These are phyloP conservation scores for Calonectria pseudoreteaudii DNA, from an alignment of 2,329 filamentous ascomycete genomes.

Conservation along the genomic window DNA sequence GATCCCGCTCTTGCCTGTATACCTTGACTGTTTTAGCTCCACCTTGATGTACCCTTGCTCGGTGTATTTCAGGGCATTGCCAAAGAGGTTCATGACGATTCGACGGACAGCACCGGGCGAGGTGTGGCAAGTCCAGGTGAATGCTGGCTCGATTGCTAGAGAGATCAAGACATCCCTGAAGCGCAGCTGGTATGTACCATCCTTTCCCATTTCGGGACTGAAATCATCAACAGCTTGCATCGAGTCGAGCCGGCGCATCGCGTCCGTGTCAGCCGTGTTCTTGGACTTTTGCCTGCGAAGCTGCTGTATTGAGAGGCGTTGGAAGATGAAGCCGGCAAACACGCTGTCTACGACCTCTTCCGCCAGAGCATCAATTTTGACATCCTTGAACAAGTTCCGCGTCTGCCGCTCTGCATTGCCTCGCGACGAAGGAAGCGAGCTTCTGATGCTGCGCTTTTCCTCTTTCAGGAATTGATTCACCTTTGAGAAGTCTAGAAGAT, in stretches of 20 bases:
- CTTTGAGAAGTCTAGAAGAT: conserved; percentile 66
- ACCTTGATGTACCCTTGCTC: conserved; percentile 47
- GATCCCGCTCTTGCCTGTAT: background rate
- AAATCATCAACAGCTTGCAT: background rate
- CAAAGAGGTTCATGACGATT: conserved; percentile 72
- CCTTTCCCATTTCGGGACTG: background rate
- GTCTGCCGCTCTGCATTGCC: background rate
- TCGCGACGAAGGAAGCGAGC: background rate
- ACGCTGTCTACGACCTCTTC: conserved; percentile 41
- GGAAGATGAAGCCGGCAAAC: conserved; percentile 35
- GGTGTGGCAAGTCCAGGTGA: conserved; percentile 64
- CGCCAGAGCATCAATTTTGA: conserved; percentile 31
- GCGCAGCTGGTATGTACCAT: background rate
- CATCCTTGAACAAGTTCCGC: background rate
- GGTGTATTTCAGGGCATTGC: conserved; percentile 74
- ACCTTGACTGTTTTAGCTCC: conserved; percentile 37
- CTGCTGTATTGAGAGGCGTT: conserved; percentile 28
- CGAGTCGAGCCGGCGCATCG: conserved; percentile 4
- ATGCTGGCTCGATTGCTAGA: conserved; percentile 54
- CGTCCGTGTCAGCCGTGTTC: background rate
- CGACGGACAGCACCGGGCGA: conserved; percentile 64
- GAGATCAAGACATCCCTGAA: conserved; percentile 46
- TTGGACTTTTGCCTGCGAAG: conserved; percentile 25
- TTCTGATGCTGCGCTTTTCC: conserved; percentile 14
- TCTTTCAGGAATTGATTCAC: conserved; percentile 55